phyloP scores from a whole-genome alignment of 2,329 filamentous ascomycete genomes.

The Sclerotinia spermophila region DNA sequence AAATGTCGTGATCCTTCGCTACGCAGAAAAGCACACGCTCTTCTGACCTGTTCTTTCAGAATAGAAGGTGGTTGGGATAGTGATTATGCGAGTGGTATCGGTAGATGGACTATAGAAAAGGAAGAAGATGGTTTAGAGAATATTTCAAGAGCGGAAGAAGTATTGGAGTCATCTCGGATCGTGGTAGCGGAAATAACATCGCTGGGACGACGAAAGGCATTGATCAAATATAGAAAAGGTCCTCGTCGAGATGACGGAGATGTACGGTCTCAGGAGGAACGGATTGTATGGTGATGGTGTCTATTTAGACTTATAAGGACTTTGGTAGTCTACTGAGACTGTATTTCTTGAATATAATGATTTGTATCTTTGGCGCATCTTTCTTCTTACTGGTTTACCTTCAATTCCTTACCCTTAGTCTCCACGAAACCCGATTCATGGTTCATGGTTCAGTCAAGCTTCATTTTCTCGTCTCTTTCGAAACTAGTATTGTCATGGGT shows the following conservation, averaged over 20 bases:
- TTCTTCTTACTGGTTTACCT: neutral
- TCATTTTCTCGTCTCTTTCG: neutral
- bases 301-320: neutral
- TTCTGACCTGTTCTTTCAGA: neutral
- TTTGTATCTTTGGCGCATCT: neutral
- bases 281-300: constrained; percentile 1
- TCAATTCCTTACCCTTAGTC: no score
- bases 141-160: neutral
- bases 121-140: constrained; percentile 14
- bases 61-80: constrained; percentile 18
- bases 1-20: constrained; percentile 16
- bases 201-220: neutral
- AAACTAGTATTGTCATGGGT: no score
- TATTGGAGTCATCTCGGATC: constrained; percentile 4
- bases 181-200: neutral
- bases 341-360: neutral
- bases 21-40: neutral
- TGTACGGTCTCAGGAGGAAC: neutral
- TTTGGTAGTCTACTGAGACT: neutral
- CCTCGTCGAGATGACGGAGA: neutral
- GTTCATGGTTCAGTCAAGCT: no score
- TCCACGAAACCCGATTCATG: neutral
- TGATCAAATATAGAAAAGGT: neutral
- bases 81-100: constrained; percentile 3
- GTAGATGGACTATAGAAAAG: constrained; percentile 16